phyloP scores from a whole-genome alignment of 176 grass and related monocot genomes.

The Zea mays region Zm-B73-REFERENCE-NAM-5.0 NC_050097.1:198390501-198391000 shows the following conservation, averaged over 20 bases:
- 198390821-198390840: not conserved
- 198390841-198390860: slow-evolving; percentile 14
- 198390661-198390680: too few species aligned
- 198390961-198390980: slow-evolving; percentile 36
- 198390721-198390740: slow-evolving; percentile 51
- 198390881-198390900: not conserved
- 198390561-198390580: too few species aligned
- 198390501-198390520: too few species aligned
- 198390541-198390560: too few species aligned
- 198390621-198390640: too few species aligned
- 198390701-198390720: slow-evolving; percentile 15
- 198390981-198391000: not conserved
- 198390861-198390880: slow-evolving; percentile 2
- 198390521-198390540: too few species aligned
- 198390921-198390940: slow-evolving; percentile 36
- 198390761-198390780: slow-evolving; percentile 72
- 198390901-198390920: not conserved
- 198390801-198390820: slow-evolving; percentile 11
- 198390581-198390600: too few species aligned
- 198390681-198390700: not conserved
- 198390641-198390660: too few species aligned
- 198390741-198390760: slow-evolving; percentile 64
- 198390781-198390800: slow-evolving; percentile 44
- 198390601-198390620: too few species aligned
- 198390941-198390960: slow-evolving; percentile 39